Base-by-base conservation (phyloP, 129 eudicot species). In the Flaveria brownii region DNA sequence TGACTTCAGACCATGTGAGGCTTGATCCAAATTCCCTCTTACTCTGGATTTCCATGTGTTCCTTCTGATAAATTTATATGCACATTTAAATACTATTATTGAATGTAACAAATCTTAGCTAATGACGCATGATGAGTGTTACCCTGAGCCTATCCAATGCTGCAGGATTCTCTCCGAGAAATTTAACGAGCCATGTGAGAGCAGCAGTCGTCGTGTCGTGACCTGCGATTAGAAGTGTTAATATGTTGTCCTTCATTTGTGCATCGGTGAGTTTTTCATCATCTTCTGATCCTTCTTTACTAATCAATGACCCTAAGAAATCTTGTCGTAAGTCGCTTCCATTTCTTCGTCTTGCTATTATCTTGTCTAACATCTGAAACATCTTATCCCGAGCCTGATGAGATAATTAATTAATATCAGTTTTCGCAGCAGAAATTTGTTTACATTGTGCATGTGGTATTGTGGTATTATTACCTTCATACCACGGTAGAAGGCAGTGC, bases 141-240 rank as follows among this genome's bases (percentile, higher is more conserved):
- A 68, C 91, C 82, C 91, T 73, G 36, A 91, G 86, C 50, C 69
- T 86, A 71, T 83, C 85, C 75, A 91, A 78, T 70, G 79, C 91
- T 50, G 71, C 80, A 6, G 89, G 87, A 74, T 91, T 88, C 83
- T 91, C 96, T 73, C 72, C 91, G 0, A 91, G 89, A 65, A 84
- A 86, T 75, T 91, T 88, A 76, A 91, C 71, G 55, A 88, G 86
- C 96, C 96, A 91, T 54, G 96, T 88, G 64, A 91, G 84, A 30
- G 91, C 93, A 73, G 96, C 93, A 22, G 96, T 91, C 3, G 96
- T 91, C 41, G 96, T 91, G 78, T 91, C 96, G 25, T 91, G 96
- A 45, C 96, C 93, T 2, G 93, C 96, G 16, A 91, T 83, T 65
- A 91, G 80, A 41, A 91, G 81, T 22, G 96, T 86, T 80, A 91